Conservation (phyloP, 1,284 basidiomycete genomes). For the Trametes hirsuta region DNA sequence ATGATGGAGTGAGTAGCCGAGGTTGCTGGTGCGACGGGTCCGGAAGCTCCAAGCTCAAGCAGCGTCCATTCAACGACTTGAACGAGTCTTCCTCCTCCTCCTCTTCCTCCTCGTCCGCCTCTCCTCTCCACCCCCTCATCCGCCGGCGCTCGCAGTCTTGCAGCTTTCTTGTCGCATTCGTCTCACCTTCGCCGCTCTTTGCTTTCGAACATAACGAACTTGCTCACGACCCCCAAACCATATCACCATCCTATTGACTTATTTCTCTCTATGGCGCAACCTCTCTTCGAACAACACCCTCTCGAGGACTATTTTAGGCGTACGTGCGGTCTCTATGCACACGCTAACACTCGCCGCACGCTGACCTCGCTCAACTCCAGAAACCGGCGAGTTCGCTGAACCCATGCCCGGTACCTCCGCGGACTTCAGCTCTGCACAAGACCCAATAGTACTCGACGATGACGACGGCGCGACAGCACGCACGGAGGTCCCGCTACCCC, state of each 20-base stretch:
- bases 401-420: slow-evolving; percentile 29
- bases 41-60: not conserved
- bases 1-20: slow-evolving; percentile 4
- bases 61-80: not conserved
- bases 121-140: not conserved
- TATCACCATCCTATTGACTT: slow-evolving; percentile 14
- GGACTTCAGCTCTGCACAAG: slow-evolving; percentile 25
- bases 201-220: slow-evolving; percentile 22
- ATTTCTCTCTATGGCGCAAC: slow-evolving; percentile 64
- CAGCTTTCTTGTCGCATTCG: slow-evolving; percentile 21
- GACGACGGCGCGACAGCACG: not conserved
- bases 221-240: slow-evolving; percentile 20
- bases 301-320: slow-evolving; percentile 74
- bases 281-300: slow-evolving; percentile 77
- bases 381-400: slow-evolving; percentile 53
- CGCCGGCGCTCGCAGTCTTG: slow-evolving; percentile 1
- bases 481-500: slow-evolving; percentile 14
- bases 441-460: slow-evolving; percentile 5
- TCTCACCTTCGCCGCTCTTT: slow-evolving; percentile 25
- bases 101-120: not conserved
- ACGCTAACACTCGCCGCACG: not conserved
- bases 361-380: slow-evolving; percentile 36
- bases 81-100: not conserved
- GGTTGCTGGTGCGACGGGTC: slow-evolving; percentile 10
- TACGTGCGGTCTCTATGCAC: slow-evolving; percentile 34